Evolutionary conservation across 805 yeast species (phyloP), one percentile per base, ranked within the genome.

Genomic region (Ogataea saltuana): DNA sequence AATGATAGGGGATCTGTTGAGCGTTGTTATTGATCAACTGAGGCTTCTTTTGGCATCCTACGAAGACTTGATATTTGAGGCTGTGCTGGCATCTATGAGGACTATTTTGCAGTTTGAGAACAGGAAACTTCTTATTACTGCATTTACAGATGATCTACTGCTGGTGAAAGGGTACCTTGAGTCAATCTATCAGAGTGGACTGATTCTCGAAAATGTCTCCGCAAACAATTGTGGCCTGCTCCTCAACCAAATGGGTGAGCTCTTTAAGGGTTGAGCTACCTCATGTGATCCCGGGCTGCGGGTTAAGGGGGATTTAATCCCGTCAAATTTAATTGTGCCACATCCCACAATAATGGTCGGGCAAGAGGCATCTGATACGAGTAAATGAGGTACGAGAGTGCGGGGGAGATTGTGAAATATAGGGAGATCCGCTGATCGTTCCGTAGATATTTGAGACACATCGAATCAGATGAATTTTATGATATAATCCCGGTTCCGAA

Each of bases 1-100:
- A 27, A 82, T 85, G 87, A 67, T 76, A 1, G 56, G 63, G 2
- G 89, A 83, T 48, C 61, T 73, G 42, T 48, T 83, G 6, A 50
- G 60, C 1, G 56, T 78, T 11, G 8, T 56, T 1, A 15, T 33
- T 3, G 51, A 40, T 7, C 53, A 45, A 27, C 19, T 55, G 19
- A 35, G 39, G 25, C 32, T 25, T 9, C 33, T 50, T 2, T 4
- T 33, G 15, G 27, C 45, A 9, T 6, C 19, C 2, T 48, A 33
- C 27, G 54, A 53, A 16, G 41, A 35, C n/a, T 26, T 32, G 3
- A 21, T 45, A 4, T 26, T 53, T 25, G 53, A 48, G 11, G 48
- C 56, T 1, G 40, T 41, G 13, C 23, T 53, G 30, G 28, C 33
- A 10, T 44, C 49, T 17, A 20, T 48, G 34, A 39, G 42, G 15